A percentile compares a stretch with the other conserved stretches of the same genome.
phyloP scores from a whole-genome alignment of 768 basidiomycete species.

The Cyclocybe cylindracea region DNA sequence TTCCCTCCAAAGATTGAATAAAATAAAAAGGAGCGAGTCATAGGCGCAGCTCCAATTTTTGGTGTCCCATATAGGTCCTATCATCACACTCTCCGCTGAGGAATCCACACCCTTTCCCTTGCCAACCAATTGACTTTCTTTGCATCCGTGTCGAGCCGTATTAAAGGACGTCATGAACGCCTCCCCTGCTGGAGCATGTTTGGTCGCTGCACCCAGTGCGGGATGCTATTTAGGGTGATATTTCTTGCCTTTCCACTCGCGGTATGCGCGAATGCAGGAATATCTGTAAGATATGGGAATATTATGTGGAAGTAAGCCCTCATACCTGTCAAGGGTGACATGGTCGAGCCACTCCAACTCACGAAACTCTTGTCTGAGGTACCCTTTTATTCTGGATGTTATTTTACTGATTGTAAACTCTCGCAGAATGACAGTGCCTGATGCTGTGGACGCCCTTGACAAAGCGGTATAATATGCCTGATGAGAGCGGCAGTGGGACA shows the following conservation, averaged over 20 bases:
- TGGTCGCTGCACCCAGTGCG: too few species aligned
- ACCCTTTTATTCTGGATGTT: slow-evolving; percentile 7
- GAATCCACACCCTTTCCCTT: too few species aligned
- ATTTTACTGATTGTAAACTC: slow-evolving; percentile 13
- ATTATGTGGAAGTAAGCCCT: not conserved
- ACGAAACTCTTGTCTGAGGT: slow-evolving; percentile 15
- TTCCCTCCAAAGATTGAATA: too few species aligned
- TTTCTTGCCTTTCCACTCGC: not conserved
- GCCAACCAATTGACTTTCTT: too few species aligned
- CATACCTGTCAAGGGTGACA: slow-evolving; percentile 4
- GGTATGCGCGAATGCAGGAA: too few species aligned
- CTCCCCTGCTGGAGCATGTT: not conserved
- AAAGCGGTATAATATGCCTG: slow-evolving; percentile 24
- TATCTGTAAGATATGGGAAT: too few species aligned
- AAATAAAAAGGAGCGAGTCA: not conserved
- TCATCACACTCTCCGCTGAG: too few species aligned
- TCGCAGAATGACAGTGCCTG: slow-evolving; percentile 15
- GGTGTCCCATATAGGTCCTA: not conserved
- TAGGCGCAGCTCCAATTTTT: slow-evolving; percentile 1
- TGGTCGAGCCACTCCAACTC: slow-evolving; percentile 18
- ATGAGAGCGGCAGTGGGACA: slow-evolving; percentile 20
- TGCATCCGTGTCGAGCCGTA: too few species aligned
- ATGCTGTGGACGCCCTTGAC: slow-evolving; percentile 22
- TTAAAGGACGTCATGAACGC: too few species aligned
- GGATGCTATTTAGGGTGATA: not conserved